Evolutionary conservation across 176 grass and related monocot genomes (phyloP), one percentile per base, ranked within the genome.

Genomic region (Oryza glumipatula): DNA sequence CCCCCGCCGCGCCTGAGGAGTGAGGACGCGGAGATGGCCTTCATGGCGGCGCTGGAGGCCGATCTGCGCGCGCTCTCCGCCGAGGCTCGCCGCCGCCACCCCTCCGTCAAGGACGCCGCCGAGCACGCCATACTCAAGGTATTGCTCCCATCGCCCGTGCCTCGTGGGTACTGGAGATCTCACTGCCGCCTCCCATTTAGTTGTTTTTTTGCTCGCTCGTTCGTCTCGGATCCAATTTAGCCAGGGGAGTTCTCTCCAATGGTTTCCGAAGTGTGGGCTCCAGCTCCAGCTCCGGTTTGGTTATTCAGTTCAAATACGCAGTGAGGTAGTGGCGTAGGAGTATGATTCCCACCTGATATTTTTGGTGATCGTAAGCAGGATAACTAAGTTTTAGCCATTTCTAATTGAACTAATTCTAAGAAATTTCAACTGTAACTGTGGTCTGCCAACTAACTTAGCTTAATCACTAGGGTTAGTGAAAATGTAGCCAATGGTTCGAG

Each of bases 11-110:
- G 21, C 28, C 64, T 15, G 43, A 22, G 77, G 65, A 19, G 43
- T 15, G 43, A 22, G 77, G 65, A 19, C 4, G 54, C 48, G 69
- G 75, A 70, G 88, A 98, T 98, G 96, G 93, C 91, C 71, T 88
- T 95, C 76, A 98, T 98, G 96, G 87, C 87, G 91, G 91, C 87
- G 74, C 91, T 98, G 82, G 96, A 98, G 89, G 85, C 93, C 74
- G 96, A 98, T 98, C 96, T 98, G 67, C 96, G 96, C 46, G 96
- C 96, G 6, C 96, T 98, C 41, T 98, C 96, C n/a, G 86, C 91
- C 36, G 96, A 98, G 89, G 93, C 96, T 17, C 96, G 96, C 70
- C 91, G 96, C 72, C 91, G 89, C 71, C 85, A 98, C 73, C 96
- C 96, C 36, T 91, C 93, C 49, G 93, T 98, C 66, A 98, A 98